Conservation (phyloP, 495 filamentous ascomycete species). For the Talaromyces nanjingensis region DNA sequence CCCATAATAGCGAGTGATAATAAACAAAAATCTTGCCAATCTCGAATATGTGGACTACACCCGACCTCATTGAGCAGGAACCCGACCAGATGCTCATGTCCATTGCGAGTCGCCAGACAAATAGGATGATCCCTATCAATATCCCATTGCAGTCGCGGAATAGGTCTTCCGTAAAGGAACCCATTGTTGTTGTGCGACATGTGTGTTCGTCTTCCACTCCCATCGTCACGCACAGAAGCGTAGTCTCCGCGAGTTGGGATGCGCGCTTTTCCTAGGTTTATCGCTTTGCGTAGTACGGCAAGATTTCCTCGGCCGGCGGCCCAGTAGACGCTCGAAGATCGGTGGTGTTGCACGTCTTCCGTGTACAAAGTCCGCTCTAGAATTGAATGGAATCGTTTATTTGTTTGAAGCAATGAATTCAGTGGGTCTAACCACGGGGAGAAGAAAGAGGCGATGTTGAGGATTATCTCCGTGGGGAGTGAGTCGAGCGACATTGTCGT, state of each 20-base stretch:
- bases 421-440: not conserved
- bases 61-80: not conserved
- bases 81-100: not conserved
- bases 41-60: not conserved
- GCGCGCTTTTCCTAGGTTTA: not conserved
- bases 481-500: not conserved
- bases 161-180: not conserved
- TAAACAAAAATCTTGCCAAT: not conserved
- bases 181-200: not conserved
- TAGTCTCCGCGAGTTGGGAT: not conserved
- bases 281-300: not conserved
- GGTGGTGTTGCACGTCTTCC: not conserved
- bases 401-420: not conserved
- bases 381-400: not conserved
- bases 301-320: not conserved
- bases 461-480: not conserved
- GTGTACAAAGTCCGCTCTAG: not conserved
- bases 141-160: not conserved
- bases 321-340: not conserved
- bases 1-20: not conserved
- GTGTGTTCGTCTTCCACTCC: not conserved
- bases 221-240: not conserved
- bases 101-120: not conserved
- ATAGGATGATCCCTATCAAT: slow-evolving; percentile 1
- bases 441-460: not conserved